Base-by-base conservation (phyloP, 169 alveolate species). In the Miamiensis avidus region DNA sequence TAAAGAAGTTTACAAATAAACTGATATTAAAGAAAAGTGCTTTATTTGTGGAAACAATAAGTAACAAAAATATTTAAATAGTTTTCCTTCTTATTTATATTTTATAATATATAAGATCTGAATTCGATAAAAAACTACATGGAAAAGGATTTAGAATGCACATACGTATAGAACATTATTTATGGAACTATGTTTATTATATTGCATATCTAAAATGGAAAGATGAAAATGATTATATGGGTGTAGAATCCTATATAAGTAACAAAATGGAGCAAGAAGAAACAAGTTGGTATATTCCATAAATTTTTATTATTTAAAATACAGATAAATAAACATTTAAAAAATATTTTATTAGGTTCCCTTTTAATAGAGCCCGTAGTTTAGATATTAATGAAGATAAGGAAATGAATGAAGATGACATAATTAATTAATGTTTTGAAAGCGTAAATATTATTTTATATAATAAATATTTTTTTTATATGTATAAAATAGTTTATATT, bases 161-260 rank as follows among this genome's bases (percentile, higher is more conserved):
- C 83, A 91, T 91, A 29, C 90, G 86, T 78, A 81, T 69, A 0
- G 96, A 96, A 81, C 98, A 96, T 89, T 84, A 89, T 75, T 82
- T 96, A 89, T 96, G 96, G 95, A 84, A 93, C 77, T 96, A 94
- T 88, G 85, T 96, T 29, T 93, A 84, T 84, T 94, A 90, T 89
- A 93, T 93, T 30, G 89, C 91, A 0, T 93, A 93, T 84, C 81
- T 95, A 69, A 84, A 92, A 83, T 84, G 86, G 82, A 95, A 94
- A 79, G 96, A 95, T 74, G 90, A 91, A 26, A 93, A 95, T 73
- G 97, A 94, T 49, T 89, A 90, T 76, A 93, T 96, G 78, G 98
- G 98, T 31, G 89, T 94, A 74, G 97, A 96, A 86, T 82, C 93
- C 29, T 93, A 91, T 84, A 94, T 94, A 34, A 83, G 85, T 90